Evolutionary conservation across 805 yeast species (phyloP).

Genomic region (Metschnikowia amazonensis): DNA sequence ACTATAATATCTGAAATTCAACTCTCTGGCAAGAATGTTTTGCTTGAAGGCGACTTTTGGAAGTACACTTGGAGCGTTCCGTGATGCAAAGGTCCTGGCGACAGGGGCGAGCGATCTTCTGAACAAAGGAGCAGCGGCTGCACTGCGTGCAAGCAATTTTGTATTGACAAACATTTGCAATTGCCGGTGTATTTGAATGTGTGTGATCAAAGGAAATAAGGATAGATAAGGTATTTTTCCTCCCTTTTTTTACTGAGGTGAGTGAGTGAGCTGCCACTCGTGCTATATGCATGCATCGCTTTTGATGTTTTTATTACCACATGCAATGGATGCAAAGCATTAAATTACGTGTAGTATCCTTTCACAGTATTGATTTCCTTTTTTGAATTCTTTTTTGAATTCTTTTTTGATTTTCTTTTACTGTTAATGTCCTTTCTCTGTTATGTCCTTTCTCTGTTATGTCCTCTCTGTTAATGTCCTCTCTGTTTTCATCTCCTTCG

Average conservation of each 20-base stretch:
- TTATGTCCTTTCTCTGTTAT: no score
- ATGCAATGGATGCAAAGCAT: slow-evolving; percentile 4
- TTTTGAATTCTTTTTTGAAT: no score
- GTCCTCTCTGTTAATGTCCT: no score
- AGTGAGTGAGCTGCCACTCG: slow-evolving; percentile 1
- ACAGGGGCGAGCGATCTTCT: slow-evolving; percentile 1
- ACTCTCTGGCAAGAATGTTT: neutral
- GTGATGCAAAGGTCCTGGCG: neutral
- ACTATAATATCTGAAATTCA: slow-evolving; percentile 23
- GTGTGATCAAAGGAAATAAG: slow-evolving; percentile 3
- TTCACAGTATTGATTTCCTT: no score
- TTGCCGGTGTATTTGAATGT: neutral
- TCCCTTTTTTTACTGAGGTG: slow-evolving; percentile 5
- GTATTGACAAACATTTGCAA: slow-evolving; percentile 11
- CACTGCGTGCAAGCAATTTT: slow-evolving; percentile 5
- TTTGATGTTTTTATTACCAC: neutral
- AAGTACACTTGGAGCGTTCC: slow-evolving; percentile 2
- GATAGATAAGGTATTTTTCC: slow-evolving; percentile 6
- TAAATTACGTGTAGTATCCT: no score
- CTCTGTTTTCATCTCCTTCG: no score
- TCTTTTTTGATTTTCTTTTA: no score
- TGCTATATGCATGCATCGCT: neutral
- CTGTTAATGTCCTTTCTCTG: no score
- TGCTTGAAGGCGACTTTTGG: slow-evolving; percentile 7
- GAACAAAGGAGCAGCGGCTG: neutral